Evolutionary conservation across 495 filamentous ascomycete species (phyloP).

Genomic region (Penicillium pulvis): DNA sequence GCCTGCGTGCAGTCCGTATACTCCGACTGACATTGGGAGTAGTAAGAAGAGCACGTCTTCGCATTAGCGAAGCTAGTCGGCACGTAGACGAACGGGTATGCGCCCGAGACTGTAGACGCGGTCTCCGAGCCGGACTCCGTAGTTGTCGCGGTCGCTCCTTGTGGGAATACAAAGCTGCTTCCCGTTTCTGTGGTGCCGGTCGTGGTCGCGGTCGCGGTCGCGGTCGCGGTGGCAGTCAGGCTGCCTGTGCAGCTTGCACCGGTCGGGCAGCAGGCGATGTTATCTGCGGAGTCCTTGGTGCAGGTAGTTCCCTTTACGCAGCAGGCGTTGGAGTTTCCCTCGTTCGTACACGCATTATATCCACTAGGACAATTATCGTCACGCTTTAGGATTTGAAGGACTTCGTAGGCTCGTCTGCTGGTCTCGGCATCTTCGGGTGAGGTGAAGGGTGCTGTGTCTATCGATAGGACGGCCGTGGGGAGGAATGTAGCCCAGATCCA

Average conservation of each 20-base stretch:
- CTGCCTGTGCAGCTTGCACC: conserved; percentile 64
- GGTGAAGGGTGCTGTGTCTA: conserved; percentile 34
- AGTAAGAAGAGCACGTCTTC: conserved; percentile 66
- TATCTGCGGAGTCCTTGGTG: conserved; percentile 56
- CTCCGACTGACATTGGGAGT: conserved; percentile 64
- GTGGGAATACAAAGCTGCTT: conserved; percentile 40
- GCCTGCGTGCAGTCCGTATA: conserved; percentile 63
- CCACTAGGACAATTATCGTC: conserved; percentile 53
- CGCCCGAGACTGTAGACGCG: conserved; percentile 44
- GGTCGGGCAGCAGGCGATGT: conserved; percentile 67
- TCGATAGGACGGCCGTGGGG: conserved; percentile 34
- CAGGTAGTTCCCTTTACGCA: conserved; percentile 57
- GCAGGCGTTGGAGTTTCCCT: conserved; percentile 56
- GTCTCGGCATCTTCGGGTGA: conserved; percentile 27
- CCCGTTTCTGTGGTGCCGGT: conserved; percentile 26
- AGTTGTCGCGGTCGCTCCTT: conserved; percentile 32
- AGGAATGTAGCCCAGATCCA: conserved; percentile 43
- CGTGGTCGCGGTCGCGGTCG: not conserved
- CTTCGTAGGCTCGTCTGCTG: conserved; percentile 35
- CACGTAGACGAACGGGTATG: conserved; percentile 67
- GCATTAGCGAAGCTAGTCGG: conserved; percentile 66
- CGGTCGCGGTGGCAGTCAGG: conserved; percentile 32
- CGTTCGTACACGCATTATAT: conserved; percentile 53
- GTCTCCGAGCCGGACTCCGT: conserved; percentile 31
- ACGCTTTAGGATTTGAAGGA: conserved; percentile 42